Conservation (phyloP, 768 basidiomycete genomes). For the Auricularia cornea region DNA sequence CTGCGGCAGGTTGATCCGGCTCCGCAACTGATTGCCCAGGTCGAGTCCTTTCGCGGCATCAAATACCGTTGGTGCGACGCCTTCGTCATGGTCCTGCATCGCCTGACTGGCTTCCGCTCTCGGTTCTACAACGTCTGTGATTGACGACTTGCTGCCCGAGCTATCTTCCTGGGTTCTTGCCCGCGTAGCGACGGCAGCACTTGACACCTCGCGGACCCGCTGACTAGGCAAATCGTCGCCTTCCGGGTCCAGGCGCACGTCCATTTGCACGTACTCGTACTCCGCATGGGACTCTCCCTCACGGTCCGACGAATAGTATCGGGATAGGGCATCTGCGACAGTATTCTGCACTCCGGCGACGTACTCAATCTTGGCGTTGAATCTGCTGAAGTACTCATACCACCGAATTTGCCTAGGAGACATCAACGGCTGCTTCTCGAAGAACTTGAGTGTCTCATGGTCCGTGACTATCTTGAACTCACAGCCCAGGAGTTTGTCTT, state of each 20-base stretch:
- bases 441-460: not conserved
- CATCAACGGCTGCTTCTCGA: not conserved
- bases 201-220: not conserved
- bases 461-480: not conserved
- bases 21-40: not conserved
- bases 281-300: not conserved
- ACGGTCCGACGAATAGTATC: not conserved
- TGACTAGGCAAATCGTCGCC: constrained; percentile 2
- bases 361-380: not conserved
- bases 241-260: constrained; percentile 9
- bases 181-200: not conserved
- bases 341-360: not conserved
- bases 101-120: not conserved
- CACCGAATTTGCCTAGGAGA: not conserved
- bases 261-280: constrained; percentile 1
- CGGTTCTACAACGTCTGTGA: not conserved
- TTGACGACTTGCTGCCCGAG: too few relatives aligned
- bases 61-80: not conserved
- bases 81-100: not conserved
- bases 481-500: not conserved
- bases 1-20: not conserved
- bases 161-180: not conserved
- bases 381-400: not conserved
- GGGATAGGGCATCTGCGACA: not conserved
- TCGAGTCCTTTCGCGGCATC: not conserved